phyloP scores from a whole-genome alignment of 2,329 filamentous ascomycete species.

The Xylogone sp. region DNA sequence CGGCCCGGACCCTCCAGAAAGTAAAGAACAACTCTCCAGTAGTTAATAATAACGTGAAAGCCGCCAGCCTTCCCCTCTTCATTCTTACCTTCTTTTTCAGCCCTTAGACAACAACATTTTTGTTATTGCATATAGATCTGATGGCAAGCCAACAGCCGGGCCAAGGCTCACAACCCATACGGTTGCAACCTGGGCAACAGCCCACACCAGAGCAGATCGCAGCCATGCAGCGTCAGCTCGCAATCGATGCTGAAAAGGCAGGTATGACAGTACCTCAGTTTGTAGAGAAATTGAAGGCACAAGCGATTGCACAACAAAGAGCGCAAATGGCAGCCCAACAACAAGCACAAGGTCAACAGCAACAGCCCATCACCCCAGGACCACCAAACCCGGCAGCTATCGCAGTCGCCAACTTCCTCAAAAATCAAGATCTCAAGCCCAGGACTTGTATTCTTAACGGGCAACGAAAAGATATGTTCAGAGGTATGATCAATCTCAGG shows the following conservation, averaged over 20 bases:
- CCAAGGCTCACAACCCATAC: slow-evolving; percentile 15
- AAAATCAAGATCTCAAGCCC: slow-evolving; percentile 78
- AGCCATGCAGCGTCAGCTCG: slow-evolving; percentile 77
- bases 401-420: slow-evolving; percentile 84
- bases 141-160: slow-evolving; percentile 18
- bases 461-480: slow-evolving; percentile 97
- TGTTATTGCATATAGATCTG: neutral
- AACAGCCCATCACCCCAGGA: slow-evolving; percentile 68
- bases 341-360: slow-evolving; percentile 35
- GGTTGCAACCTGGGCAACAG: slow-evolving; percentile 30
- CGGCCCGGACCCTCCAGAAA: neutral
- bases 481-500: slow-evolving; percentile 52
- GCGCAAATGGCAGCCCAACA: slow-evolving; percentile 41
- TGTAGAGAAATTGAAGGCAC: slow-evolving; percentile 63
- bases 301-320: slow-evolving; percentile 49
- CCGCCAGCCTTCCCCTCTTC: neutral
- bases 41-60: neutral
- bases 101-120: neutral
- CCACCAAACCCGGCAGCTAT: slow-evolving; percentile 87
- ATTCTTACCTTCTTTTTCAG: neutral
- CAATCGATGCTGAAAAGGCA: slow-evolving; percentile 75
- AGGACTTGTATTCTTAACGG: slow-evolving; percentile 92
- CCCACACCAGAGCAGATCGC: slow-evolving; percentile 83
- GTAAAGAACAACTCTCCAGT: neutral
- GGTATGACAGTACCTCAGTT: slow-evolving; percentile 86